Percentiles rank a stretch among this genome's conserved stretches.
phyloP scores from a whole-genome alignment of 1,284 basidiomycete species.

The Trichosporon inkin region DNA sequence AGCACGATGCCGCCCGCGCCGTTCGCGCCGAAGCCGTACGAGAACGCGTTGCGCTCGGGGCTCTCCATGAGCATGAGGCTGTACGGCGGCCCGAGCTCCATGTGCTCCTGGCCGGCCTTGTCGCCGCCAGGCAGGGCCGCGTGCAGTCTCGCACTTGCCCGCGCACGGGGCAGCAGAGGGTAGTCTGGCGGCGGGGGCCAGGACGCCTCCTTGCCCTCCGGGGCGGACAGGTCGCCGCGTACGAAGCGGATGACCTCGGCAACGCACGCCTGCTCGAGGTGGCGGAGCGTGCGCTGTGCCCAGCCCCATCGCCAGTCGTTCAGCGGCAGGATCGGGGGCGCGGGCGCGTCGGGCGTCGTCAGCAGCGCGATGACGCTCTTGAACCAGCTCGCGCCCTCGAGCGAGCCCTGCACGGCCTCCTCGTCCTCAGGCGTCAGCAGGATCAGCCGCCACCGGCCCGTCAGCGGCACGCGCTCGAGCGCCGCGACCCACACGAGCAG shows the following conservation, averaged over 20 bases:
- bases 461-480: constrained; percentile 74
- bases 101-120: constrained; percentile 36
- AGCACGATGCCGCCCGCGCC: constrained; percentile 85
- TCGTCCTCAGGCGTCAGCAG: constrained; percentile 85
- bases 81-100: constrained; percentile 71
- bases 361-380: constrained; percentile 72
- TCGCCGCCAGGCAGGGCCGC: constrained; percentile 40
- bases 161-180: constrained; percentile 45
- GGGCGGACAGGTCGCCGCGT: not conserved
- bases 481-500: constrained; percentile 70
- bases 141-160: constrained; percentile 44
- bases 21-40: constrained; percentile 83
- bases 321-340: constrained; percentile 60
- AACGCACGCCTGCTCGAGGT: constrained; percentile 62
- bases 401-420: constrained; percentile 69
- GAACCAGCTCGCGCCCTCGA: constrained; percentile 80
- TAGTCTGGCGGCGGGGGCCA: constrained; percentile 41
- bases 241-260: constrained; percentile 11
- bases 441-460: constrained; percentile 79
- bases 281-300: constrained; percentile 70
- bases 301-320: constrained; percentile 79
- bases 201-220: not conserved
- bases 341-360: constrained; percentile 58
- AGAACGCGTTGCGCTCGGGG: constrained; percentile 78
- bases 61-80: constrained; percentile 77